Percentiles rank a stretch among this genome's conserved stretches.
Evolutionary conservation across 2,329 filamentous ascomycete genomes (phyloP).

Genomic region (Stachybotrys elegans): DNA sequence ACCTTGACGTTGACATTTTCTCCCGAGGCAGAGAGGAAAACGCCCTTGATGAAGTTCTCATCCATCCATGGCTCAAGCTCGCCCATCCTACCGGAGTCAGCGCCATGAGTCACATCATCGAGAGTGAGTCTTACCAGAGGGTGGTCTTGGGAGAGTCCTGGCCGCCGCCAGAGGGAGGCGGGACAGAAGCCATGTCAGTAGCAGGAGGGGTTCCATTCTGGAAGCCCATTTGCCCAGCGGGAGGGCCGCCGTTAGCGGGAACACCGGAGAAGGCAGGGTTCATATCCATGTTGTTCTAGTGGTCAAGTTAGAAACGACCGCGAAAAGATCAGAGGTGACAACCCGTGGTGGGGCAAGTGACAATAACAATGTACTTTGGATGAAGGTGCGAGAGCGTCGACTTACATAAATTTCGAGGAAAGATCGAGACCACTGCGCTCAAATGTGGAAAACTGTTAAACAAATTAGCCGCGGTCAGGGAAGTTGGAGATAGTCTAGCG

Average conservation of each 20-base stretch:
- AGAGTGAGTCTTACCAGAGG: constrained; percentile 40
- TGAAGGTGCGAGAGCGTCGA: too few relatives aligned
- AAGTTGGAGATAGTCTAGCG: too few relatives aligned
- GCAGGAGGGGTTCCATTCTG: constrained; percentile 34
- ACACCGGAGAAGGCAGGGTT: too few relatives aligned
- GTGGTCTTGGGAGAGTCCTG: constrained; percentile 52
- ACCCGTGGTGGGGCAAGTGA: too few relatives aligned
- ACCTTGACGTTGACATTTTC: constrained; percentile 98
- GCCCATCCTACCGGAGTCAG: constrained; percentile 91
- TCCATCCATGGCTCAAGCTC: constrained; percentile 99
- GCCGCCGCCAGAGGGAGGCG: constrained; percentile 25
- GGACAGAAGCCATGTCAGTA: constrained; percentile 28
- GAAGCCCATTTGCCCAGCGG: constrained; percentile 28
- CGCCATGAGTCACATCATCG: constrained; percentile 7
- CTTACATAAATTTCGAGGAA: too few relatives aligned
- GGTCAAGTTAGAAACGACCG: too few relatives aligned
- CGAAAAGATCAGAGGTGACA: too few relatives aligned
- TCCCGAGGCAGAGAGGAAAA: constrained; percentile 83
- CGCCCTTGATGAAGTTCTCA: constrained; percentile 94
- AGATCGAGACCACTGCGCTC: too few relatives aligned
- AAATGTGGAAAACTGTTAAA: too few relatives aligned
- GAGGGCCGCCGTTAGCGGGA: constrained; percentile 25
- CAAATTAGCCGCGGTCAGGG: too few relatives aligned
- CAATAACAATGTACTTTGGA: too few relatives aligned
- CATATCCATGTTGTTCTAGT: too few relatives aligned